Conservation (phyloP, 192 early-diverging fungal species). For the Umbelopsis isabellina region DNA sequence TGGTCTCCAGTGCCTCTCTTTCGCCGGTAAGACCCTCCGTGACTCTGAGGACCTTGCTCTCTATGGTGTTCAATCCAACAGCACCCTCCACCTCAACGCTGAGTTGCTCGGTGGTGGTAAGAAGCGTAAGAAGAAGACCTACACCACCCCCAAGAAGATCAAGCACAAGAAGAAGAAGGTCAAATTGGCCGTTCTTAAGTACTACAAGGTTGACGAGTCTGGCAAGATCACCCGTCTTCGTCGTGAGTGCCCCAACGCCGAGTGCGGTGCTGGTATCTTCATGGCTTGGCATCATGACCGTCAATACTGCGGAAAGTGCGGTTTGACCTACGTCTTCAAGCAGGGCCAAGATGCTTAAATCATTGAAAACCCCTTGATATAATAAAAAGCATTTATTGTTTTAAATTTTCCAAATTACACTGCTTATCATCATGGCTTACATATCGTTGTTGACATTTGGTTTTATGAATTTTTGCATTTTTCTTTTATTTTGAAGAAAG, state of each 20-base stretch:
- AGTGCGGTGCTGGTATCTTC: conserved; percentile 99
- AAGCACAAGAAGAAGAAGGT: conserved; percentile 99
- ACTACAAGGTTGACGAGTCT: conserved; percentile 98
- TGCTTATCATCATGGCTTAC: too few relatives aligned
- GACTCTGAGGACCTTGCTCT: conserved; percentile 50
- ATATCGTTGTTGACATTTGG: too few relatives aligned
- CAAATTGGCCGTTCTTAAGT: conserved; percentile 98
- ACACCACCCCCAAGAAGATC: conserved; percentile 99
- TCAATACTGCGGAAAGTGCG: conserved; percentile 98
- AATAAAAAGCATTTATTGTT: conserved; percentile 10
- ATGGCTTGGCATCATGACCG: conserved; percentile 98
- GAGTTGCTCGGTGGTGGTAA: conserved; percentile 87
- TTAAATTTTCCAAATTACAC: background rate
- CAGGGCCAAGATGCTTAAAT: conserved; percentile 24
- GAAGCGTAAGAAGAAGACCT: conserved; percentile 99
- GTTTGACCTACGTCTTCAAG: conserved; percentile 95
- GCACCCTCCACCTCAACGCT: conserved; percentile 73
- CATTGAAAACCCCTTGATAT: background rate
- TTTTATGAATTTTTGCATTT: too few relatives aligned
- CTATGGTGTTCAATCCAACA: conserved; percentile 67
- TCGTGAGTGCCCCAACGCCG: conserved; percentile 95
- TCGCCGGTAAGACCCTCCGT: conserved; percentile 52
- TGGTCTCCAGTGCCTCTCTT: conserved; percentile 60
- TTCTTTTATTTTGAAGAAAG: too few relatives aligned
- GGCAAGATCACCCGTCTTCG: conserved; percentile 98